phyloP scores from a whole-genome alignment of 129 eudicot genomes.

The Lactuca saligna region DNA sequence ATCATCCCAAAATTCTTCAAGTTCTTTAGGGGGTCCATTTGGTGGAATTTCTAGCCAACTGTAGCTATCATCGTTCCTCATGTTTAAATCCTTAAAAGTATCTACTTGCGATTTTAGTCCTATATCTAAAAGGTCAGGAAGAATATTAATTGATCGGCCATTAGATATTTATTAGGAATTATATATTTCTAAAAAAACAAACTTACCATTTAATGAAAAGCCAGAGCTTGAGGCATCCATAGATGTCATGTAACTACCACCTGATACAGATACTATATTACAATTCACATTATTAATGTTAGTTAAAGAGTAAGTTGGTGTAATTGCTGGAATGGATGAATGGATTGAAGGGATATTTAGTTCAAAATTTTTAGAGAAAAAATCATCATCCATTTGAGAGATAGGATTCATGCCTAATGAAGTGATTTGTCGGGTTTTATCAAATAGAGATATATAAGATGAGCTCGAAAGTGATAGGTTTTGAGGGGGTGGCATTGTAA shows the following conservation, averaged over 20 bases:
- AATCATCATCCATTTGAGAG: conserved; percentile 1
- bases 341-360: conserved; percentile 65
- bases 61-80: not conserved
- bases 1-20: not conserved
- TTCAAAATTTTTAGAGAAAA: not conserved
- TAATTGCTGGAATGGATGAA: conserved; percentile 10
- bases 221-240: not conserved
- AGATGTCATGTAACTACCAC: not conserved
- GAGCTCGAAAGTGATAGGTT: not conserved
- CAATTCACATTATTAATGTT: conserved; percentile 3
- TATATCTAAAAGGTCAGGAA: not conserved
- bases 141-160: not conserved
- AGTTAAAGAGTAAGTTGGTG: not conserved
- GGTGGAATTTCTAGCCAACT: conserved; percentile 3
- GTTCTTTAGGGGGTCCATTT: not conserved
- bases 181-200: not conserved
- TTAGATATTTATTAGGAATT: not conserved
- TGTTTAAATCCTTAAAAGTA: not conserved
- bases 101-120: not conserved
- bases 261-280: not conserved
- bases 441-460: not conserved
- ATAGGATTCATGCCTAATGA: not conserved
- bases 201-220: not conserved
- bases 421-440: not conserved
- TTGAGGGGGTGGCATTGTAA: not conserved